Evolutionary conservation across 2,329 filamentous ascomycete species (phyloP), one percentile per base, ranked within the genome.

Genomic region (Colletotrichum neosansevieriae): DNA sequence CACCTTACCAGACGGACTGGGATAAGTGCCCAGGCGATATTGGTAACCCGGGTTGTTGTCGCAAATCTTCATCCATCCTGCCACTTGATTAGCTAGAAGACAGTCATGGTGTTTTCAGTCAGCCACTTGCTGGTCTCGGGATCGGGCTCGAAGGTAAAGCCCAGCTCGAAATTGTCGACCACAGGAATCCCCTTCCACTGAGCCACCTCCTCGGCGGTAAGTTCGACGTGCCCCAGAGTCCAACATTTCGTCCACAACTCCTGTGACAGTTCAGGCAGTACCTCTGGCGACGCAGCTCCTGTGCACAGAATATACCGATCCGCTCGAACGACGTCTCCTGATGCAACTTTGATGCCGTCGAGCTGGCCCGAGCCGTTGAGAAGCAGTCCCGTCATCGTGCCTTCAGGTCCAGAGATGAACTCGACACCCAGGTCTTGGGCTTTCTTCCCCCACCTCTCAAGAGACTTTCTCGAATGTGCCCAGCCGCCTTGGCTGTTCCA

Each of bases 141-240:
- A 13, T 72, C 71, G 2, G 71, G 71, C 19, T 72, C 71, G 38
- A 72, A 72, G 15, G 67, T 69, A 64, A 72, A 72, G 1, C 69
- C 71, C 49, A 72, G 19, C 40, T 72, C 71, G 50, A 71, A 70
- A 19, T 71, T 65, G 42, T 72, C 67, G 10, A 68, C 24, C 1
- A 68, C 61, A 4, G 65, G 65, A 21, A 68, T 49, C 6, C 61
- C 65, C 19, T 50, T 51, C 65, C 65, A 68, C 54, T 59, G 54
- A 3, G 40, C 34, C 9, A 65, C 42, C 47, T 68, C 65, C 3
- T 59, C 61, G 4, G 56, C 61, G 1, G 36, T 59, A 7, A 68
- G 34, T 24, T 68, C 61, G 10, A 68, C 34, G 9, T 68, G 65
- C 1, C 12, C 65, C 61, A 68, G 19, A 6, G 61, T 65, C 65